Base-by-base conservation (phyloP, 768 basidiomycete species). In the Boletus pseudo-olivaceus region DNA sequence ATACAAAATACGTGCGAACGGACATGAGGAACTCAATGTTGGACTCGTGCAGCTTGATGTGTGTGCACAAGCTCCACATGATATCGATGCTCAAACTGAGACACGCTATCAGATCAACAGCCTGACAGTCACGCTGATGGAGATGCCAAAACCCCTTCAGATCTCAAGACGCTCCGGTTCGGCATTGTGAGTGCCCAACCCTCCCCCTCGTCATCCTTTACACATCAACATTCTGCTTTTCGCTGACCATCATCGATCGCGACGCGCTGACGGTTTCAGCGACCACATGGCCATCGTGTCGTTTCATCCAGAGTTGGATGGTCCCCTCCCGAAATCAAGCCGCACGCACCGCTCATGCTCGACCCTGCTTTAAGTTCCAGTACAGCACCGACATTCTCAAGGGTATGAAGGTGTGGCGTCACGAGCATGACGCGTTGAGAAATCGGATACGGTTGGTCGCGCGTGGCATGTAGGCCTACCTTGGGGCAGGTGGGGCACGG, bases 241-340 rank as follows among this genome's bases (percentile, higher is more conserved):
- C 29, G 15, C 26, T n/a, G 23, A 33, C 14, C 37, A 2, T 30
- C 37, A 11, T 23, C 35, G 20, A 51, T 19, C n/a, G 27, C 7
- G 26, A 23, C 40, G 11, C 6, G 33, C 43, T 49, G 51, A 54
- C 6, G 19, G 7, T 23, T 49, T 54, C 2, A 58, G 82, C 5
- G 89, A 93, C 71, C 88, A 93, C 68, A 93, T 93, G 88, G 77
- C 89, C 30, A 69, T 85, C 35, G 73, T 78, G 23, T 75, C 77
- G n/a, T 89, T 82, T 71, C 76, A 85, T 46, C 84, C 85, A 0
- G 58, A 67, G 17, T 75, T 5, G 88, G 89, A 9, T 91, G 89
- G 89, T 81, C 80, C 8, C 71, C 76, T 1, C 89, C 89, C 0
- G 80, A 86, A 60, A 87, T 91, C 63, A 84, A 82, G 62, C 87